These are phyloP conservation scores for Arthroderma sp. DNA, from an alignment of 2,329 filamentous ascomycete species.

Conservation along the genomic window DNA sequence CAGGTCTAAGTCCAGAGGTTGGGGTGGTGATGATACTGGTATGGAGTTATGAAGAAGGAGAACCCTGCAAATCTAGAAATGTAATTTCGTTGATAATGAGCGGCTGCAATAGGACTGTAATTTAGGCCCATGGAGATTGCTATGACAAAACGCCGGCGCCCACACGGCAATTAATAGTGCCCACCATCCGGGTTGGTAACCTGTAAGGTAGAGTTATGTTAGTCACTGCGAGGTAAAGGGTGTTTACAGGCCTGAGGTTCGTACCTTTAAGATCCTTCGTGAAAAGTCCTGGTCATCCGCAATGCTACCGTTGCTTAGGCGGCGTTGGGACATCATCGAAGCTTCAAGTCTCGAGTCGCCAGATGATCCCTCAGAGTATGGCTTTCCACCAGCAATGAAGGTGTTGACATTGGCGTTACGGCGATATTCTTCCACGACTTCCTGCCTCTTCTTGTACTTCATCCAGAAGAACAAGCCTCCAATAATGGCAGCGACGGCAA, in stretches of 20 bases:
- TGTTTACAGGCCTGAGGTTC: background rate
- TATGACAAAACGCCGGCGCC: too few relatives aligned
- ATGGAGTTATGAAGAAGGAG: too few relatives aligned
- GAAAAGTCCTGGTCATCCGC: conserved; percentile 97
- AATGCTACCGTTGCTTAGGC: conserved; percentile 89
- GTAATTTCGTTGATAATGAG: too few relatives aligned
- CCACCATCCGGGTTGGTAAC: conserved; percentile 11
- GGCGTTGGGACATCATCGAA: conserved; percentile 62
- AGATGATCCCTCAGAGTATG: conserved; percentile 53
- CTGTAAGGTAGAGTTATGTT: conserved; percentile 3
- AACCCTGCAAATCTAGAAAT: too few relatives aligned
- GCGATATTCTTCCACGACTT: conserved; percentile 73
- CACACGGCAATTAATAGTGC: conserved; percentile 3
- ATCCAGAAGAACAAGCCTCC: conserved; percentile 62
- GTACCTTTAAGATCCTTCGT: conserved; percentile 83
- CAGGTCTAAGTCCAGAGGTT: too few relatives aligned
- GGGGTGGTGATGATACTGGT: too few relatives aligned
- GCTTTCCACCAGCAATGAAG: conserved; percentile 50
- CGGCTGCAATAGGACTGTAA: too few relatives aligned
- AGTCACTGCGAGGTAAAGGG: background rate
- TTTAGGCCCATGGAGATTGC: too few relatives aligned
- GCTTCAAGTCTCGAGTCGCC: conserved; percentile 78
- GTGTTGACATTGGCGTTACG: conserved; percentile 66
- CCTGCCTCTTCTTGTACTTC: conserved; percentile 60
- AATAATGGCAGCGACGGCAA: conserved; percentile 52